These are phyloP conservation scores for Fagus sylvatica DNA, from an alignment of 306 rosid species.

Conservation along the genomic window DNA sequence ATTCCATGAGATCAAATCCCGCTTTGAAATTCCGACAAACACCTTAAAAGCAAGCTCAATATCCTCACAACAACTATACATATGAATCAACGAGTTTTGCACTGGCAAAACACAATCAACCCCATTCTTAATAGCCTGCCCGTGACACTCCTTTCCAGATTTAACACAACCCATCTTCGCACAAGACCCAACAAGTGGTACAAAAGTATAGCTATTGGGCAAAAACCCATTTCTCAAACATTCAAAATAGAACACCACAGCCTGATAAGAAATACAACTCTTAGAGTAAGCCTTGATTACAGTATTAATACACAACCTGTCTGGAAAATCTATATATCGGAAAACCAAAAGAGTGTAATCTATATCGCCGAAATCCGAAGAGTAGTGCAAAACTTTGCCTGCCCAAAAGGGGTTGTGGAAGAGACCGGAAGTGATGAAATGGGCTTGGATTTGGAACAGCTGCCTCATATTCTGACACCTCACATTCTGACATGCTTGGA, in stretches of 20 bases:
- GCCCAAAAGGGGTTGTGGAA: conserved; percentile 55
- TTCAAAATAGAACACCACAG: conserved; percentile 47
- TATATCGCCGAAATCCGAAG: conserved; percentile 45
- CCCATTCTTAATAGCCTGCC: conserved; percentile 63
- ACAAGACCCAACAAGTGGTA: conserved; percentile 54
- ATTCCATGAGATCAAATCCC: conserved; percentile 74
- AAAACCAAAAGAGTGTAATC: conserved; percentile 47
- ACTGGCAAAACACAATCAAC: conserved; percentile 48
- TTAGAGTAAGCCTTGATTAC: conserved; percentile 51
- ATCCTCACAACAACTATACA: conserved; percentile 57
- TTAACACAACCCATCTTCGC: conserved; percentile 43
- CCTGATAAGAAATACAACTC: conserved; percentile 36
- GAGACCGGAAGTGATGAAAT: conserved; percentile 41
- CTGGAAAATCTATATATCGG: conserved; percentile 29
- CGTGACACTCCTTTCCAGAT: conserved; percentile 55
- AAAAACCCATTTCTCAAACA: conserved; percentile 37
- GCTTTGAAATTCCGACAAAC: conserved; percentile 44
- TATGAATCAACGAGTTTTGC: conserved; percentile 60
- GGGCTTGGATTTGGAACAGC: conserved; percentile 62
- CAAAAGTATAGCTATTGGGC: conserved; percentile 61
- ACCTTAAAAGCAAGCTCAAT: conserved; percentile 42
- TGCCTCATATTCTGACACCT: conserved; percentile 32
- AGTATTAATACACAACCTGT: conserved; percentile 57
- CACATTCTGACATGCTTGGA: conserved; percentile 24
- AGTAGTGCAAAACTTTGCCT: conserved; percentile 55